These are phyloP conservation scores for Closterium sp. DNA, from an alignment of 139 green algal species.

Conservation along the genomic window DNA sequence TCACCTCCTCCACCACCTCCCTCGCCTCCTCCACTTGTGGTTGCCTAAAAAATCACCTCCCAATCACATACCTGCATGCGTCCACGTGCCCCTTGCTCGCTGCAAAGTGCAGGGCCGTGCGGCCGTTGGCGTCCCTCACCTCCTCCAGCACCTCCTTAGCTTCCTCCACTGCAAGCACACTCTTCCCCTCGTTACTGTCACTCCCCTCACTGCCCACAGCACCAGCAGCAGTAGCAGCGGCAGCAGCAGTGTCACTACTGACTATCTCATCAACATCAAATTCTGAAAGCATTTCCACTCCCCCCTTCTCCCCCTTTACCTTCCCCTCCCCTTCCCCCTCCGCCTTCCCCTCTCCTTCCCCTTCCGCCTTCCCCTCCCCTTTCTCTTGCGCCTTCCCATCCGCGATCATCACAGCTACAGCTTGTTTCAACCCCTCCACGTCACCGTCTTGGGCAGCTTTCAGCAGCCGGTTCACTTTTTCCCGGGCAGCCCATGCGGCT, in stretches of 20 bases:
- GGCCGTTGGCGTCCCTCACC: too few species aligned
- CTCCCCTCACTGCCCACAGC: not conserved
- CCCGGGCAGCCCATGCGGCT: conserved; percentile 2
- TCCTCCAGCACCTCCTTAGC: too few species aligned
- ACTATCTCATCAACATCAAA: not conserved
- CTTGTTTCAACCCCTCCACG: conserved; percentile 27
- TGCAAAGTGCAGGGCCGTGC: too few species aligned
- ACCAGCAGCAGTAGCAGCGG: not conserved
- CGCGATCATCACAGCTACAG: not conserved
- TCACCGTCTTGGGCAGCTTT: conserved; percentile 11
- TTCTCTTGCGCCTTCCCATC: too few species aligned
- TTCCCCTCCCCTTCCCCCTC: too few species aligned
- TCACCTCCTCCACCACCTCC: conserved; percentile 24
- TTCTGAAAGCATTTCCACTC: not conserved
- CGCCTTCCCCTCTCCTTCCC: too few species aligned
- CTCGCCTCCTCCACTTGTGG: too few species aligned
- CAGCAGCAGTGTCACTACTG: not conserved
- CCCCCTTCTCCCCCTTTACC: not conserved
- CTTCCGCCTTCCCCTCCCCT: too few species aligned
- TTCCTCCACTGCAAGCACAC: not conserved
- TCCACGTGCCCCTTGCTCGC: too few species aligned
- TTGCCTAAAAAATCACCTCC: too few species aligned
- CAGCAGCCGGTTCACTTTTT: conserved; percentile 29
- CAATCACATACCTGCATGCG: too few species aligned
- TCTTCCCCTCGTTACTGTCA: conserved; percentile 2